phyloP scores from a whole-genome alignment of 192 early-diverging fungal genomes.

The Backusella luteola region DNA sequence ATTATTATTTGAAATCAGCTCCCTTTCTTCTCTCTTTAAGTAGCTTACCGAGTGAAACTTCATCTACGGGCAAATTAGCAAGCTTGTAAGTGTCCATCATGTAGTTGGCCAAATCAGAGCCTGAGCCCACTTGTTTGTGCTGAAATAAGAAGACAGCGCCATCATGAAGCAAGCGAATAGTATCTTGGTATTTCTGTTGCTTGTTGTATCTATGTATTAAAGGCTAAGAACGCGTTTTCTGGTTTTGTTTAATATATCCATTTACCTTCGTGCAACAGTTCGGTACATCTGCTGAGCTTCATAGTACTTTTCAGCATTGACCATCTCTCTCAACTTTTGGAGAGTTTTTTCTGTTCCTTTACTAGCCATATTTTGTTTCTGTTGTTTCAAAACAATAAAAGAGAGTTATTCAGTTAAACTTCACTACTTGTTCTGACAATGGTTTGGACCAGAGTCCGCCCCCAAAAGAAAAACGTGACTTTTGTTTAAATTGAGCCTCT shows the following conservation, averaged over 20 bases:
- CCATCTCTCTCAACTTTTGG: slow-evolving; percentile 64
- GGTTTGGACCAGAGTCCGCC: background rate
- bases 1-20: background rate
- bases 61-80: slow-evolving; percentile 64
- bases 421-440: background rate
- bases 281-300: slow-evolving; percentile 98
- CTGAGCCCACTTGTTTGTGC: slow-evolving; percentile 80
- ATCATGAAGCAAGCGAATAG: slow-evolving; percentile 75
- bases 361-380: slow-evolving; percentile 14
- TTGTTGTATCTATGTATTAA: slow-evolving; percentile 69
- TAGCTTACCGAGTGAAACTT: slow-evolving; percentile 60
- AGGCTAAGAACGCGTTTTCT: background rate
- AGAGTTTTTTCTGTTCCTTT: slow-evolving; percentile 64
- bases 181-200: slow-evolving; percentile 75
- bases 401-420: background rate
- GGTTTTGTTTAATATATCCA: background rate
- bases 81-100: slow-evolving; percentile 82
- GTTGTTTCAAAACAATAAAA: background rate
- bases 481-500: background rate
- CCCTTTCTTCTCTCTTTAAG: background rate
- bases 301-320: slow-evolving; percentile 86
- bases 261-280: slow-evolving; percentile 80
- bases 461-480: background rate
- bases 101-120: slow-evolving; percentile 77
- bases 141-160: slow-evolving; percentile 77